Evolutionary conservation across 495 filamentous ascomycete species (phyloP).

Genomic region (Arthonia radiata): DNA sequence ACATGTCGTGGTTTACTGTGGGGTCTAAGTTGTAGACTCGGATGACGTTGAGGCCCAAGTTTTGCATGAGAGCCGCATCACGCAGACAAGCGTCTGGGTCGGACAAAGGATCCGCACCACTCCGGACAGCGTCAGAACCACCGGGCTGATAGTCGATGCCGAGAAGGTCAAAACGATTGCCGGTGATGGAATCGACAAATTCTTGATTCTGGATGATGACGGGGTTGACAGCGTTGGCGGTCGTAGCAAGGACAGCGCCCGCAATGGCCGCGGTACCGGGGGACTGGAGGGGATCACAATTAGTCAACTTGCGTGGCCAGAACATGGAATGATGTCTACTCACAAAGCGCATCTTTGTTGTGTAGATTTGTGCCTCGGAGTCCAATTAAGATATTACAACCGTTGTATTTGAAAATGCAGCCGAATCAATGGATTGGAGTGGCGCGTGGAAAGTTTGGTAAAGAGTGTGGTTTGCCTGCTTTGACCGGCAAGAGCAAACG

Average conservation of each 20-base stretch:
- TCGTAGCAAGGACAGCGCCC: slow-evolving; percentile 18
- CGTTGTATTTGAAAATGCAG: no score
- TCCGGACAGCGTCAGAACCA: slow-evolving; percentile 26
- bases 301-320: no score
- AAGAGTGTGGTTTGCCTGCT: no score
- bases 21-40: slow-evolving; percentile 85
- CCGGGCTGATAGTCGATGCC: slow-evolving; percentile 86
- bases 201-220: slow-evolving; percentile 51
- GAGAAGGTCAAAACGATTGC: slow-evolving; percentile 65
- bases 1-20: slow-evolving; percentile 61
- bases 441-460: no score
- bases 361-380: no score
- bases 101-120: slow-evolving; percentile 46
- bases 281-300: no score
- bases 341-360: no score
- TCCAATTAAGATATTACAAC: no score
- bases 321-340: no score
- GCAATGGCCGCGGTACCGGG: no score
- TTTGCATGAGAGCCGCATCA: slow-evolving; percentile 82
- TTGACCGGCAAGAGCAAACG: no score
- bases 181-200: slow-evolving; percentile 60
- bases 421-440: no score
- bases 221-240: slow-evolving; percentile 41
- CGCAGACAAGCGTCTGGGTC: slow-evolving; percentile 53
- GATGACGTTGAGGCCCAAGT: slow-evolving; percentile 72